A percentile compares a stretch with the other conserved stretches of the same genome.
Evolutionary conservation across 108 stramenopile species (phyloP).

Genomic region (Seminavis robusta): DNA sequence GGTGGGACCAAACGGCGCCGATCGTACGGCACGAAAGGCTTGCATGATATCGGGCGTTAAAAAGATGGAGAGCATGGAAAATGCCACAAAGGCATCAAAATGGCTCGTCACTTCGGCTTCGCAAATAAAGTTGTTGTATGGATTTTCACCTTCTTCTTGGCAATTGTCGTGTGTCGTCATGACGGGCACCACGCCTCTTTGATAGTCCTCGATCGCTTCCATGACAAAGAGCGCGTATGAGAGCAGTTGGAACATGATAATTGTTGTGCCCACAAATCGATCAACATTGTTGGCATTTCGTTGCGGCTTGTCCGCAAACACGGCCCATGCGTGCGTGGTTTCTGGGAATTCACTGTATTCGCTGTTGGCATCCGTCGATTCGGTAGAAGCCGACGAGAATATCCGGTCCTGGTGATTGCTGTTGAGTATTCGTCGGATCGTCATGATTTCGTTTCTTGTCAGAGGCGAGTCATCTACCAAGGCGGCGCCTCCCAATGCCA

Average conservation of each 20-base stretch:
- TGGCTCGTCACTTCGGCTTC: constrained; percentile 32
- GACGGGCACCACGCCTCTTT: constrained; percentile 23
- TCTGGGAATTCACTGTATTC: constrained; percentile 36
- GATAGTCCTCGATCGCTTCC: constrained; percentile 41
- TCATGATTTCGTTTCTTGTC: too few relatives aligned
- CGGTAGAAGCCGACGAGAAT: too few relatives aligned
- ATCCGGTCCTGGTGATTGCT: too few relatives aligned
- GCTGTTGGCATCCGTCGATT: too few relatives aligned
- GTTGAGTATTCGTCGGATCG: too few relatives aligned
- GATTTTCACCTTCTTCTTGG: constrained; percentile 3
- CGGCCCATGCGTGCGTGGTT: constrained; percentile 38
- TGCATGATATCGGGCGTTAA: constrained; percentile 28
- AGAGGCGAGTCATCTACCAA: too few relatives aligned
- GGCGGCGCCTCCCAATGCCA: too few relatives aligned
- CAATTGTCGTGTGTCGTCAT: constrained; percentile 20
- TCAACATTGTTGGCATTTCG: constrained; percentile 17
- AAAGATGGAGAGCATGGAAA: constrained; percentile 42
- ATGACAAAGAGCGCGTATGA: constrained; percentile 39
- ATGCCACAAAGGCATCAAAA: constrained; percentile 37
- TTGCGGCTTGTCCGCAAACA: constrained; percentile 33
- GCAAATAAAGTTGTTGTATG: constrained; percentile 23
- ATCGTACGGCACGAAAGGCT: constrained; percentile 22
- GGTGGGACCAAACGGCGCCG: constrained; percentile 10
- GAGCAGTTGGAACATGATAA: constrained; percentile 39
- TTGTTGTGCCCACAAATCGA: constrained; percentile 33